These are phyloP conservation scores for Oryza brachyantha DNA, from an alignment of 176 grass and related monocot genomes.

Conservation along the genomic window DNA sequence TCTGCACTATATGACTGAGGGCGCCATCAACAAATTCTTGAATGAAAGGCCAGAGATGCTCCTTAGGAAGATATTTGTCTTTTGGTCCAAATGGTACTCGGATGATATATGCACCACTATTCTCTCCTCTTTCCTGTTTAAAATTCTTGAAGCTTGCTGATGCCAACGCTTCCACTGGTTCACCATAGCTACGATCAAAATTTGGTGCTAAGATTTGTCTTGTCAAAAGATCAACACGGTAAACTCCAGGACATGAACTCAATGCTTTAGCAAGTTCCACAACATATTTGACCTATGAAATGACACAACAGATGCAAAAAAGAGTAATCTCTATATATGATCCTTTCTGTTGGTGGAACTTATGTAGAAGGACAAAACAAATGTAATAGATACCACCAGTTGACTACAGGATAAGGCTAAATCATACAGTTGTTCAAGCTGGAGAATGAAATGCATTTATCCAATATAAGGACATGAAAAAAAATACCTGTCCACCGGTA, in stretches of 20 bases:
- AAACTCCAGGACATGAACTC: conserved; percentile 78
- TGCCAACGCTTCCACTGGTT: conserved; percentile 52
- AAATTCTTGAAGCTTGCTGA: conserved; percentile 58
- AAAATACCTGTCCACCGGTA: conserved; percentile 77
- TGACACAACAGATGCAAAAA: conserved; percentile 19
- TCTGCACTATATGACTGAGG: conserved; percentile 62
- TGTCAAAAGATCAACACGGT: conserved; percentile 75
- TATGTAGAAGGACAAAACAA: conserved; percentile 5
- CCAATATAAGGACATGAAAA: not conserved
- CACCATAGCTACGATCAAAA: conserved; percentile 64
- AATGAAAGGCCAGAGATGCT: conserved; percentile 77
- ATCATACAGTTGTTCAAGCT: not conserved
- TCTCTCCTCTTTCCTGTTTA: conserved; percentile 68
- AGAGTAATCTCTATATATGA: conserved; percentile 10
- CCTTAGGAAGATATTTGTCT: conserved; percentile 78
- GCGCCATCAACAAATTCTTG: conserved; percentile 94
- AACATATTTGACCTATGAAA: conserved; percentile 83
- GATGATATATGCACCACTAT: conserved; percentile 74
- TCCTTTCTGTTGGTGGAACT: conserved; percentile 9
- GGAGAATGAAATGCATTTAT: not conserved
- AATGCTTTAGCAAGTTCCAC: conserved; percentile 90
- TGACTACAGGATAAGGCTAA: conserved; percentile 10
- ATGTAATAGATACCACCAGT: conserved; percentile 4
- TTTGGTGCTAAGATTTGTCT: conserved; percentile 68
- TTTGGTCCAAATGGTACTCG: conserved; percentile 81